These are phyloP conservation scores for Xenoacremonium recifei DNA, from an alignment of 2,329 filamentous ascomycete species.

Conservation along the genomic window DNA sequence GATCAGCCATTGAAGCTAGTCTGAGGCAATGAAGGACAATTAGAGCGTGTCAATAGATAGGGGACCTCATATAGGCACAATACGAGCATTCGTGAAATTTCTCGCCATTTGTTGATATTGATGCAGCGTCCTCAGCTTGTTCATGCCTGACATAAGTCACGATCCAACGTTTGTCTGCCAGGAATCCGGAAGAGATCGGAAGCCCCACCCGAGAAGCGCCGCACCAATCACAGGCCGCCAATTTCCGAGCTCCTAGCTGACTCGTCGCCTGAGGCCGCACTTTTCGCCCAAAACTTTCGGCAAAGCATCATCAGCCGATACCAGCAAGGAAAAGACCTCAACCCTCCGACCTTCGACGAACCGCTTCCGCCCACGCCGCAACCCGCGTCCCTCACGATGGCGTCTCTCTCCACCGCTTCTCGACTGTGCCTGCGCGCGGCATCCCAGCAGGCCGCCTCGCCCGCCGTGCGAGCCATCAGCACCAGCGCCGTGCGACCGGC, in stretches of 20 bases:
- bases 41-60: too few relatives aligned
- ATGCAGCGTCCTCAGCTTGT: too few relatives aligned
- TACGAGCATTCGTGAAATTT: too few relatives aligned
- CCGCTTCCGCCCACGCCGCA: conserved; percentile 25
- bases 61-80: too few relatives aligned
- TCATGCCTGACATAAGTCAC: too few relatives aligned
- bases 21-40: not conserved
- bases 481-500: conserved; percentile 50
- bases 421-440: conserved; percentile 65
- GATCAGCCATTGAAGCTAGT: conserved; percentile 13
- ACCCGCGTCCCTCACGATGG: conserved; percentile 49
- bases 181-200: conserved; percentile 31
- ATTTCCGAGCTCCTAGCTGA: conserved; percentile 43
- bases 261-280: conserved; percentile 43
- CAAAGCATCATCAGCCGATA: conserved; percentile 39
- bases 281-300: conserved; percentile 40
- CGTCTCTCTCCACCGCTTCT: conserved; percentile 66
- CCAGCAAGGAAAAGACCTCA: conserved; percentile 50
- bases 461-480: conserved; percentile 54
- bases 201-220: conserved; percentile 20
- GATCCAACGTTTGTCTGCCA: too few relatives aligned
- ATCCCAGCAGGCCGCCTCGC: conserved; percentile 39
- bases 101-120: too few relatives aligned
- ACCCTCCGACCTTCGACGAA: conserved; percentile 27
- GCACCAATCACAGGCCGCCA: conserved; percentile 44